Conservation (phyloP, 768 basidiomycete species). For the Pleurotus tuber-regium region DNA sequence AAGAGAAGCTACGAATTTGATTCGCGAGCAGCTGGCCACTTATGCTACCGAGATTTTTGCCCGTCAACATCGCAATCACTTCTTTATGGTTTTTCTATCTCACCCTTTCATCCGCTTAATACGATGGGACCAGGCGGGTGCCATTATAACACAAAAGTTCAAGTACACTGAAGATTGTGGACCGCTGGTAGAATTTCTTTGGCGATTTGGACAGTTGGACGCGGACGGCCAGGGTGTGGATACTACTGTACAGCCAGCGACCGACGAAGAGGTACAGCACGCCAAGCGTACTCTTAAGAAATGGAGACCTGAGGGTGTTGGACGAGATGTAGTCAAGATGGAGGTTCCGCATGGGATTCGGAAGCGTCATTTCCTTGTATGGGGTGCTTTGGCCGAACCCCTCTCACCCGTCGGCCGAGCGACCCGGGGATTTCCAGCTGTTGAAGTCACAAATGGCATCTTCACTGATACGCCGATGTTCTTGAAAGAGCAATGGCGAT, state of each 20-base stretch:
- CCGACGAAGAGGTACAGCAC: background rate
- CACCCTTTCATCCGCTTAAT: constrained; percentile 25
- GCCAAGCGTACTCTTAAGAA: background rate
- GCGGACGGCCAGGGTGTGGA: background rate
- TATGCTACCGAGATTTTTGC: constrained; percentile 20
- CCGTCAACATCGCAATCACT: constrained; percentile 26
- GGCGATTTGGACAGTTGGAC: constrained; percentile 14
- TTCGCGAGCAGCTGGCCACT: constrained; percentile 20
- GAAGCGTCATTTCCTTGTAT: background rate
- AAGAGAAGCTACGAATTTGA: background rate
- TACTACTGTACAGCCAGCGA: background rate
- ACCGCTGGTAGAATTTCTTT: constrained; percentile 23
- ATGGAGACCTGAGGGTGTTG: background rate
- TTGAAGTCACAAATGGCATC: constrained; percentile 7
- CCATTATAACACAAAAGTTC: constrained; percentile 22
- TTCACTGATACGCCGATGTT: constrained; percentile 18
- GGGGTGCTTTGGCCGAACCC: background rate
- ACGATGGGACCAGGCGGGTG: constrained; percentile 32
- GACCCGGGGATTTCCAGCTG: constrained; percentile 22
- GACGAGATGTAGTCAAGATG: background rate
- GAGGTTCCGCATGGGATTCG: background rate
- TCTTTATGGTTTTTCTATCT: constrained; percentile 27
- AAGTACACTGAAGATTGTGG: constrained; percentile 17
- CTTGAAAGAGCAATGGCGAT: constrained; percentile 30
- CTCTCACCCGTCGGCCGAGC: constrained; percentile 19